Conservation (phyloP, 2,329 filamentous ascomycete genomes). For the Biscogniauxia mediterranea region DNA sequence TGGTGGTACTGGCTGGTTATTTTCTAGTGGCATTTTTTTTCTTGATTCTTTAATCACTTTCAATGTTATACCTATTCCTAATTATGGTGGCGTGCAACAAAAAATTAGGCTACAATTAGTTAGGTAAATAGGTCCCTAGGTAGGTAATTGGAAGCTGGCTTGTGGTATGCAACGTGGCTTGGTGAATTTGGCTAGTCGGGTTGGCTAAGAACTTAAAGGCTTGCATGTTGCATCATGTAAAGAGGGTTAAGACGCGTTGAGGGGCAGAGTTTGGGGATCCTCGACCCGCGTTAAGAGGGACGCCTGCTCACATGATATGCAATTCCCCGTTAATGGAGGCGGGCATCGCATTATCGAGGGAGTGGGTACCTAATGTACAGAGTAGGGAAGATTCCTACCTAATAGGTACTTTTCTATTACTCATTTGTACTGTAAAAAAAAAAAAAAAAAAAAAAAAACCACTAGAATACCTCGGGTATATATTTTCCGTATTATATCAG, state of each 20-base stretch:
- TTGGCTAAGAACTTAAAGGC: neutral
- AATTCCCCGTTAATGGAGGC: neutral
- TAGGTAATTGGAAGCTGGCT: neutral
- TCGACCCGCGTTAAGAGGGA: conserved; percentile 14
- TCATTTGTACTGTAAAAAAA: no score
- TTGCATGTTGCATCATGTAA: neutral
- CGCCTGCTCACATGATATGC: conserved; percentile 7
- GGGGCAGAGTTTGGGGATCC: conserved; percentile 15
- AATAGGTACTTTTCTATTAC: no score
- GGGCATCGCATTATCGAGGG: neutral
- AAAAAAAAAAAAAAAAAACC: no score
- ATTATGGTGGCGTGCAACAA: no score
- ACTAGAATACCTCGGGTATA: no score
- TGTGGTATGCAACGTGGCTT: neutral
- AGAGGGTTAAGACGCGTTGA: conserved; percentile 21
- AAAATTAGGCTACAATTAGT: no score
- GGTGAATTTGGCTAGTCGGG: neutral
- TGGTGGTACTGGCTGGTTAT: conserved; percentile 12
- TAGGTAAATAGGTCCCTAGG: no score
- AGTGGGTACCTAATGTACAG: neutral
- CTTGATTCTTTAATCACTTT: neutral
- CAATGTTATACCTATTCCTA: neutral
- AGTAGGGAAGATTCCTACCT: no score
- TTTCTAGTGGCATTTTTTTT: conserved; percentile 7
- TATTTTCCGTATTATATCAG: no score